Evolutionary conservation across 495 filamentous ascomycete species (phyloP).

Genomic region (Penicillium coffeae): DNA sequence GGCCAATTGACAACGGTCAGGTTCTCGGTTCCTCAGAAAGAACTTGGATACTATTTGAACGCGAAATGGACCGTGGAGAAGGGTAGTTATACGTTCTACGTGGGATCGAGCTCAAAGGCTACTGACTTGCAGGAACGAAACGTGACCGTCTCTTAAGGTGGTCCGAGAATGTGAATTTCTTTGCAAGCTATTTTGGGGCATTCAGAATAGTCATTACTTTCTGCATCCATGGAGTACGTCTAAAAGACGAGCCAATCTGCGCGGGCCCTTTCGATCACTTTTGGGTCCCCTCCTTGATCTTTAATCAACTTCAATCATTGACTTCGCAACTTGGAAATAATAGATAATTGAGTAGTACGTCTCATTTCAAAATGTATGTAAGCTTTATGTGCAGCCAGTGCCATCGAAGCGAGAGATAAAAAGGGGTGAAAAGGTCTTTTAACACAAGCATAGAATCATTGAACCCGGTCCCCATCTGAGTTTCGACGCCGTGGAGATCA

Average conservation of each 20-base stretch:
- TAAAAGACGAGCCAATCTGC: no score
- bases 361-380: constrained; percentile 17
- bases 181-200: no score
- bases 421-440: constrained; percentile 5
- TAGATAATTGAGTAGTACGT: no score
- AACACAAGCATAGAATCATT: constrained; percentile 6
- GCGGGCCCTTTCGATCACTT: no score
- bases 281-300: no score
- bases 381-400: constrained; percentile 24
- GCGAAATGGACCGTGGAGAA: neutral
- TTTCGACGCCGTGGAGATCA: constrained; percentile 13
- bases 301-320: no score
- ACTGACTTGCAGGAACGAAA: neutral
- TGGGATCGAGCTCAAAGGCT: neutral
- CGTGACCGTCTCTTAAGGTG: no score
- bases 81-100: neutral
- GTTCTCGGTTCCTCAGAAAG: neutral
- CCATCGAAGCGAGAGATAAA: constrained; percentile 12
- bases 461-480: constrained; percentile 5
- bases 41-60: constrained; percentile 1
- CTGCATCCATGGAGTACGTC: no score
- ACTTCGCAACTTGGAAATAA: no score
- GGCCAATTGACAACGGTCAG: neutral
- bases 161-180: no score
- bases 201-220: no score